Evolutionary conservation across 1,284 basidiomycete species (phyloP).

Genomic region (Pseudozyma flocculosa): DNA sequence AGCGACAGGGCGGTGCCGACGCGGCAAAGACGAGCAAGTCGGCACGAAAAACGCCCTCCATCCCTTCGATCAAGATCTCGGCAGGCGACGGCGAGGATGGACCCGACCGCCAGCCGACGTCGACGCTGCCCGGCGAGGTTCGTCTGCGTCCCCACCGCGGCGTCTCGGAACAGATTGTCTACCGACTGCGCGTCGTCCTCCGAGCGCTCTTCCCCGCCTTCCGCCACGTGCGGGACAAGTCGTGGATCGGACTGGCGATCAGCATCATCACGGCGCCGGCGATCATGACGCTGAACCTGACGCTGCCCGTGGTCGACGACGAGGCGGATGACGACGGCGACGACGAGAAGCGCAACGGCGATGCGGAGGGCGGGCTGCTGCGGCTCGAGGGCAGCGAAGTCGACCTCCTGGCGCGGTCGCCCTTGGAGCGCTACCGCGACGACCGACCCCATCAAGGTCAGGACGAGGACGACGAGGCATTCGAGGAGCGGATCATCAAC

Average conservation of each 20-base stretch:
- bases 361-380: constrained; percentile 37
- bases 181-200: constrained; percentile 18
- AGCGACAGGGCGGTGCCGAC: constrained; percentile 3
- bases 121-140: constrained; percentile 2
- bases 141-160: constrained; percentile 19
- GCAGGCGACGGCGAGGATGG: constrained; percentile 2
- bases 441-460: too few species aligned
- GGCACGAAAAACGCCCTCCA: constrained; percentile 5
- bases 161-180: constrained; percentile 11
- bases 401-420: constrained; percentile 10
- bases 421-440: neutral
- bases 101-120: constrained; percentile 10
- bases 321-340: constrained; percentile 52
- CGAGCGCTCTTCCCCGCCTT: constrained; percentile 79
- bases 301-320: constrained; percentile 78
- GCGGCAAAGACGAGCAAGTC: neutral
- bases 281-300: constrained; percentile 79
- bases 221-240: constrained; percentile 72
- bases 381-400: constrained; percentile 37
- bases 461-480: constrained; percentile 7
- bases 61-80: constrained; percentile 40
- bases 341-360: constrained; percentile 30
- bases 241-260: constrained; percentile 71
- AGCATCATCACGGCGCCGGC: constrained; percentile 82
- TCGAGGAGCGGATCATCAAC: constrained; percentile 3